A percentile compares a stretch with the other conserved stretches of the same genome.
Evolutionary conservation across 192 early-diverging fungal species (phyloP).

Genomic region (Backusella tarrabulga): DNA sequence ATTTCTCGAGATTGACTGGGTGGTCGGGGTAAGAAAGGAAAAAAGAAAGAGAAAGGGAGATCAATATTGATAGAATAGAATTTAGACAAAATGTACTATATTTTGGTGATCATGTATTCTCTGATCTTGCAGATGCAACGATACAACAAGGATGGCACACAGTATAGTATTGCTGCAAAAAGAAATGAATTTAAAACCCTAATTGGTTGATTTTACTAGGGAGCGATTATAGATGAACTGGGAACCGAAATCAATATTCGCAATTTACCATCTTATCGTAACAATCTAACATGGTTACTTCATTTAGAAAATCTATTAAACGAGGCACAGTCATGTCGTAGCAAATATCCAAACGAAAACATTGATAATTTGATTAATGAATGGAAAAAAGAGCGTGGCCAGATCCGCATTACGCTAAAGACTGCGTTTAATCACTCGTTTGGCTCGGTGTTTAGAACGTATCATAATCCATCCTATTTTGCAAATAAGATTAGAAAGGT

Average conservation of each 20-base stretch:
- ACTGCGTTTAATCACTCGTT: conserved; percentile 55
- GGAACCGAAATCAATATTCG: conserved; percentile 52
- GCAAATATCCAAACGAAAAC: conserved; percentile 19
- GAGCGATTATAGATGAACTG: conserved; percentile 61
- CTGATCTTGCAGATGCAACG: conserved; percentile 59
- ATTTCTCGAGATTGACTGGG: conserved; percentile 56
- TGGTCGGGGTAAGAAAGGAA: conserved; percentile 33
- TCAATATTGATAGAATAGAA: neutral
- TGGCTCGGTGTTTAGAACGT: conserved; percentile 61
- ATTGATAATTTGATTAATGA: conserved; percentile 37
- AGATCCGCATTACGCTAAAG: conserved; percentile 44
- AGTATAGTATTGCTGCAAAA: neutral
- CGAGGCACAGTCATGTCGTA: conserved; percentile 49
- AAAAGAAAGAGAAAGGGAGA: neutral
- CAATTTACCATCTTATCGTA: conserved; percentile 48
- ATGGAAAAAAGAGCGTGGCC: conserved; percentile 47
- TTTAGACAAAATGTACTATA: conserved; percentile 55
- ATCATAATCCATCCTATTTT: conserved; percentile 59
- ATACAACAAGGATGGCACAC: conserved; percentile 64
- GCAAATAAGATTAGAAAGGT: conserved; percentile 55
- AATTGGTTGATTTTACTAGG: conserved; percentile 6
- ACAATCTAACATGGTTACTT: conserved; percentile 49
- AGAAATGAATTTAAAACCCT: neutral
- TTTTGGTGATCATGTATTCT: conserved; percentile 65
- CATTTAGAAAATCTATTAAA: conserved; percentile 55